Percentiles rank a stretch among this genome's conserved stretches.
Evolutionary conservation across 345 rosid genomes (phyloP).

Genomic region (Citrus unshiu): DNA sequence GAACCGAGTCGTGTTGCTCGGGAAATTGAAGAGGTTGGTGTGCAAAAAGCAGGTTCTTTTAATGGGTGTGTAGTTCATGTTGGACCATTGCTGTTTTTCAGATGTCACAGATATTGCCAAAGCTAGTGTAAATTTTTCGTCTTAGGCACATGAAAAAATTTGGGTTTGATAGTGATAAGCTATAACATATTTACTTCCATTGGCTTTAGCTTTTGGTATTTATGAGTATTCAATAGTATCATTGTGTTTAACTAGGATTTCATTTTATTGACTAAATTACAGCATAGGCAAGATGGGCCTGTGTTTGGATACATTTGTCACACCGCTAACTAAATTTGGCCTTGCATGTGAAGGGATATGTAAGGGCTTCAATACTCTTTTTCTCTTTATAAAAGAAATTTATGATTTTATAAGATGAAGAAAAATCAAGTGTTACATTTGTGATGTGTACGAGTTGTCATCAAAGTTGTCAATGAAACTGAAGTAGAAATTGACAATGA

Average conservation of each 20-base stretch:
- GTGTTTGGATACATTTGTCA: neutral
- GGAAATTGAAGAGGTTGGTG: slow-evolving; percentile 99
- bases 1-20: slow-evolving; percentile 73
- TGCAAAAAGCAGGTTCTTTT: slow-evolving; percentile 23
- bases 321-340: neutral
- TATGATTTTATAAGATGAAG: neutral
- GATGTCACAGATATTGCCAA: neutral
- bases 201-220: neutral
- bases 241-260: neutral
- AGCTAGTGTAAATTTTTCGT: neutral
- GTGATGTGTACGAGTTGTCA: neutral
- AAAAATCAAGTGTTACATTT: neutral
- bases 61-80: slow-evolving; percentile 29
- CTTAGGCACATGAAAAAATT: neutral
- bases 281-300: neutral
- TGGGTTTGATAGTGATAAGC: neutral
- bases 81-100: slow-evolving; percentile 6
- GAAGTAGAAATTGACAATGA: neutral
- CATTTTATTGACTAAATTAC: neutral
- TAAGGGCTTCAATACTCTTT: neutral
- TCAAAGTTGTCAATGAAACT: neutral
- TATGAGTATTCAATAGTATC: neutral
- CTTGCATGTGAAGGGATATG: neutral
- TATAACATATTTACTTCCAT: neutral
- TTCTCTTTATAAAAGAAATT: neutral